A percentile compares a stretch with the other conserved stretches of the same genome.
These are phyloP conservation scores for Thalassiosira profunda DNA, from an alignment of 108 stramenopile genomes.

Conservation along the genomic window DNA sequence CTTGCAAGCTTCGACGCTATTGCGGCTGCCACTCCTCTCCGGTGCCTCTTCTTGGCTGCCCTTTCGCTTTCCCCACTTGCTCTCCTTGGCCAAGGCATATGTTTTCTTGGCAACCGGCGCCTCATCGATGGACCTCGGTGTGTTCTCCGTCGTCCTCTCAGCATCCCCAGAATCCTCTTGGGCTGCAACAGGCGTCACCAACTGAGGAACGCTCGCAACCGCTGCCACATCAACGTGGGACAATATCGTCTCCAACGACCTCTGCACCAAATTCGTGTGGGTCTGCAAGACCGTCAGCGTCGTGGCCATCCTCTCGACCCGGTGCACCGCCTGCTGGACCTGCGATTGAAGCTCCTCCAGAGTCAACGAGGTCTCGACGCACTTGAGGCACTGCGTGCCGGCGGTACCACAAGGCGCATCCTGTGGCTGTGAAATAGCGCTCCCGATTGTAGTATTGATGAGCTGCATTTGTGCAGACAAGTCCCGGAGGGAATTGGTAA, in stretches of 20 bases:
- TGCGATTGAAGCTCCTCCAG: background rate
- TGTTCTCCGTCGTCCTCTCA: background rate
- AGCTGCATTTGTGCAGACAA: background rate
- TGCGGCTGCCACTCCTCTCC: background rate
- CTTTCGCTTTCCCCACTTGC: too few species aligned
- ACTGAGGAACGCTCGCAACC: background rate
- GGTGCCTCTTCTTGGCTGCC: too few species aligned
- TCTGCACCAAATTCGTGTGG: background rate
- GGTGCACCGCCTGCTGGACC: background rate
- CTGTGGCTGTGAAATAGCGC: background rate
- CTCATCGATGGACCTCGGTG: background rate
- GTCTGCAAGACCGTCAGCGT: conserved; percentile 1
- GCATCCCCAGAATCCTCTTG: too few species aligned
- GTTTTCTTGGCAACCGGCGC: too few species aligned
- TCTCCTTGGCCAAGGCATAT: too few species aligned
- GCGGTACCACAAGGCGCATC: background rate
- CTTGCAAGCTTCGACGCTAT: background rate
- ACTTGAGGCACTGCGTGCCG: background rate
- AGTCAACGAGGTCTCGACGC: background rate
- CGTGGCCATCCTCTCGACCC: background rate
- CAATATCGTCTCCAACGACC: background rate
- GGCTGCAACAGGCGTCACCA: too few species aligned
- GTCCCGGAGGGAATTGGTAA: too few species aligned
- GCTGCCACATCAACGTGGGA: background rate
- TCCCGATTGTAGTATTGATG: background rate